Base-by-base conservation (phyloP, 208 protist genomes). In the Trypanosoma boissoni region DNA sequence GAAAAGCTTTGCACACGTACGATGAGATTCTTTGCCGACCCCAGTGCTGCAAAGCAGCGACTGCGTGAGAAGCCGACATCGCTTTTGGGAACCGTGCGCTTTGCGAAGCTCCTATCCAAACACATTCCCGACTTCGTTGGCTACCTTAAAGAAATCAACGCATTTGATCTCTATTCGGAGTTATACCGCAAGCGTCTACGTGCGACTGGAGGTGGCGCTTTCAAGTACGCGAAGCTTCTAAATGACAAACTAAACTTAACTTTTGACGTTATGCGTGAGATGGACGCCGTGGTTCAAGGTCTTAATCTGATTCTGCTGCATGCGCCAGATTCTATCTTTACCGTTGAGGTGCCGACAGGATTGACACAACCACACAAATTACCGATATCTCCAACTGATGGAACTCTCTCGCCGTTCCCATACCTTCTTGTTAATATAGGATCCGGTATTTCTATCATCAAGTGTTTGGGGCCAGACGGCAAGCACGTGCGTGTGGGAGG, bases 361-460 rank as follows among this genome's bases (percentile, higher is more conserved):
- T 57, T 58, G 21, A 83, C 82, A 44, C 58, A 72, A 20, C 83
- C 91, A 6, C 85, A 93, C 70, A 68, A 76, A 36, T 68, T 96
- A 0, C 32, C 67, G 21, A 78, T 70, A 59, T 42, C 42, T 16
- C 73, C 65, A n/a, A 66, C 70, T 0, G 50, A 74, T 3, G 55
- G 28, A 6, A 28, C 39, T 29, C 75, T 88, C 28, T 68, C 73
- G 1, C 86, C 86, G 1, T 99, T 88, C 58, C 98, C 98, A 1
- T 99, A 98, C 68, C 60, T 99, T 16, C 74, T 99, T 34, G 94
- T 98, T 49, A 98, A 98, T 81, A 98, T 99, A 44, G 98, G 98
- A 26, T 97, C 90, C 6, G 98, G 98, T 27, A 97, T 99, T 46
- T 97, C 88, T 36, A 98, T 99, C 43, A 89, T 99, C 56, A 95